Evolutionary conservation across 2,329 filamentous ascomycete species (phyloP), one percentile per base, ranked within the genome.

Genomic region (Pseudocercospora fuligena): DNA sequence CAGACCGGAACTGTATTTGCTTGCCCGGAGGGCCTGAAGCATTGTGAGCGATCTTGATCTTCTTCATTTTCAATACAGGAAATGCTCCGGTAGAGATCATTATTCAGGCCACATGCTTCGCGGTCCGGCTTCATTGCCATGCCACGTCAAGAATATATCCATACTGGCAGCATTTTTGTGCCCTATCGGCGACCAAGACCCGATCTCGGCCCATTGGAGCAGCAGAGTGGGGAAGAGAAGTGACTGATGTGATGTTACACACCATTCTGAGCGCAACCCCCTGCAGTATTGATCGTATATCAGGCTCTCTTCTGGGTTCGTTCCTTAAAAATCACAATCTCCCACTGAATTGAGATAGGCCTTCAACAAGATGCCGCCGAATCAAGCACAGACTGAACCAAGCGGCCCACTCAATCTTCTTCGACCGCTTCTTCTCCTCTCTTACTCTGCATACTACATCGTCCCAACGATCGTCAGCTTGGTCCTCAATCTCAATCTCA

Each of bases 391-490:
- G 11, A 61, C 54, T 7, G 60, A 59, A 31, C 43, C 58, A 49
- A 63, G 46, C 8, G 60, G 68, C 16, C 75, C 75, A 2, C 43
- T 76, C 23, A 77, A 73, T 54, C 73, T 79, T 23, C 72, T 79
- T 36, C 66, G 73, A 1, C 77, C 77, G 1, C 61, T 79, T 6
- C 58, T 82, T 3, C 87, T 90, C 74, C 81, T 91, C 72, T 69
- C 70, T 61, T 69, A 81, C 19, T 82, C 86, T 0, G 73, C 82
- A 27, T 77, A 76, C 66, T 86, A 83, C 76, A 79, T 90, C 16
- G 86, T 87, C 0, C 64, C 71, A 25, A 87, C 88, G 0, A 74
- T 89, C 58, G 36, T 78, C 40, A 68, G 75, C 12, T 79, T 88
- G 36, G 14, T 78, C 53, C 57, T 68, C 12, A 61, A 29, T 40